phyloP scores from a whole-genome alignment of 73 alveolate genomes.

The Tetrahymena elliotti region DNA sequence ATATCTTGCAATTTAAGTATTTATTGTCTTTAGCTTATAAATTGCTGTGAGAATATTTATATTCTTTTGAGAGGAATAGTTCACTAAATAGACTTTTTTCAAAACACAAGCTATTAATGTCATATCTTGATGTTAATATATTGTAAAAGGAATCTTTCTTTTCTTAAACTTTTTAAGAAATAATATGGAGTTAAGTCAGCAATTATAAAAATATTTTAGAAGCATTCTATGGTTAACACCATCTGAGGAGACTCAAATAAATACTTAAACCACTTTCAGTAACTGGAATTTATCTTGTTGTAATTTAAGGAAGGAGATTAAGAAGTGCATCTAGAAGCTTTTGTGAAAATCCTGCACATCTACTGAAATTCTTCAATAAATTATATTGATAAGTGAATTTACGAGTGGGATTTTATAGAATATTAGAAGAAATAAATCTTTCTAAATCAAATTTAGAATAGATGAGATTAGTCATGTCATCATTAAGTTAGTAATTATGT shows the following conservation, averaged over 20 bases:
- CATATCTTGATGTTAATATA: not conserved
- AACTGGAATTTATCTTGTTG: not conserved
- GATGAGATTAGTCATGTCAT: not conserved
- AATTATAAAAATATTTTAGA: not conserved
- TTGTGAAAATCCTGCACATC: not conserved
- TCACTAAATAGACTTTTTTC: not conserved
- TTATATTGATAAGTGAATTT: not conserved
- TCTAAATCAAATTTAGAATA: not conserved
- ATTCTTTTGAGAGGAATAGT: not conserved
- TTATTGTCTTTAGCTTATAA: not conserved
- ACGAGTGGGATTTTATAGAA: not conserved
- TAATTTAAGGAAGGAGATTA: not conserved
- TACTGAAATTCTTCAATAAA: not conserved
- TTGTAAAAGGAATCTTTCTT: not conserved
- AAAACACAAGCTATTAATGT: not conserved
- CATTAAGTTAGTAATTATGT: not conserved
- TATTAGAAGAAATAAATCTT: not conserved
- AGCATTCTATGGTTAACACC: not conserved
- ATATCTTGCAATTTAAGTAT: not conserved
- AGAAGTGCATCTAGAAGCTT: not conserved
- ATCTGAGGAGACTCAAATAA: not conserved
- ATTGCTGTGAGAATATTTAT: not conserved
- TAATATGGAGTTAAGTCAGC: not conserved
- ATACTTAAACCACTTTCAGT: not conserved
- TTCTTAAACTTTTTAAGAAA: not conserved